These are phyloP conservation scores for Phytophthora aleatoria DNA, from an alignment of 352 stramenopile species.

Conservation along the genomic window DNA sequence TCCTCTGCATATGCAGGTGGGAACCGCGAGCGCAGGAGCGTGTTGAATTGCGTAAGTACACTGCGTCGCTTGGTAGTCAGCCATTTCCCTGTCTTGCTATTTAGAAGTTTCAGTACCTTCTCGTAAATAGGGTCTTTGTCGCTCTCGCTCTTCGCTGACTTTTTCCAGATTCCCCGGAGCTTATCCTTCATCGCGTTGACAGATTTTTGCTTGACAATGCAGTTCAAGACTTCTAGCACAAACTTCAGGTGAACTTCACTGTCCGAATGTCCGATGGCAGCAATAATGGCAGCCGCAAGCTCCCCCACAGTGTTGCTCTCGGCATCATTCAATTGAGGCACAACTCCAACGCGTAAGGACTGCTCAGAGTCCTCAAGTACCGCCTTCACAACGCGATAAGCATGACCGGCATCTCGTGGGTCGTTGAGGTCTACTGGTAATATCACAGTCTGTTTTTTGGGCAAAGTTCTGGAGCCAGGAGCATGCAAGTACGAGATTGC, in stretches of 20 bases:
- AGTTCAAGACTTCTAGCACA: constrained; percentile 59
- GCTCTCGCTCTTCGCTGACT: constrained; percentile 25
- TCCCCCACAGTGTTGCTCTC: constrained; percentile 36
- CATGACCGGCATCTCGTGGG: constrained; percentile 56
- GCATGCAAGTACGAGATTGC: constrained; percentile 71
- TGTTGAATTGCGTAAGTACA: constrained; percentile 46
- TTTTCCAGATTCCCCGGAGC: constrained; percentile 48
- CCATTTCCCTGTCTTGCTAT: constrained; percentile 31
- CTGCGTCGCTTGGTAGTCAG: constrained; percentile 29
- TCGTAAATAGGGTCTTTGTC: constrained; percentile 26
- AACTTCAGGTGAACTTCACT: constrained; percentile 55
- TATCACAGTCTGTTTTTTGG: constrained; percentile 81
- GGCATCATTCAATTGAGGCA: constrained; percentile 43
- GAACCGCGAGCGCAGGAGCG: constrained; percentile 47
- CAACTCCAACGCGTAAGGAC: constrained; percentile 60
- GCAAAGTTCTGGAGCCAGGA: constrained; percentile 38
- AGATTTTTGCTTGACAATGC: constrained; percentile 59
- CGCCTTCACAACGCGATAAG: constrained; percentile 62
- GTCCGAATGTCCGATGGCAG: constrained; percentile 59
- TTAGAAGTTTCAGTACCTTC: constrained; percentile 29
- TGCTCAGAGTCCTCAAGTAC: constrained; percentile 71
- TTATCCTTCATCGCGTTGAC: constrained; percentile 55
- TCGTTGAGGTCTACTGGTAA: constrained; percentile 62
- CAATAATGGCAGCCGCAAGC: constrained; percentile 54
- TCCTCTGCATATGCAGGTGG: constrained; percentile 26